Evolutionary conservation across 2,329 filamentous ascomycete genomes (phyloP), one percentile per base, ranked within the genome.

Genomic region (Aspergillus oerlinghausenensis): DNA sequence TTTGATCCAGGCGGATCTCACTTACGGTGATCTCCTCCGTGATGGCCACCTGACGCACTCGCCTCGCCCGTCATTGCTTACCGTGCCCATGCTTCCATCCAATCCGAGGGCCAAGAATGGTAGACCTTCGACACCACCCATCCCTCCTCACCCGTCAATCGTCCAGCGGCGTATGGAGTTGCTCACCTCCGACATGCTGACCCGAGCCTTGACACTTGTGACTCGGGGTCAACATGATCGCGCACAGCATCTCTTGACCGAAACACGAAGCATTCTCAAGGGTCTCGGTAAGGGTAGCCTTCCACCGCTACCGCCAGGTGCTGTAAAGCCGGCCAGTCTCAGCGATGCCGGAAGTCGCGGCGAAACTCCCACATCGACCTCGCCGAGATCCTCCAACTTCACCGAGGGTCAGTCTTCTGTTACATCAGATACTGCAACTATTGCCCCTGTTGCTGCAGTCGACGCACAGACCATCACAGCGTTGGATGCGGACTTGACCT

Each of bases 91-190:
- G 89, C 82, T 80, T 29, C 94, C 94, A 4, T 80, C 88, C 2
- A 79, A 81, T 26, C 82, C 82, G 54, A 83, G 83, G 60, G 86
- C 87, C 76, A 88, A 83, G 60, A 77, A 83, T 63, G 75, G 72
- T 50, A 71, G 80, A 58, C 75, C 83, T 55, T 58, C 74, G 55
- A 84, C 86, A 17, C 90, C 92, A 14, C 90, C 92, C 1, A 99
- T 99, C 60, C 94, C 94, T 14, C 93, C 94, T 49, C 94, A 97
- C 70, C 92, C 94, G 4, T 90, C 88, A 60, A 92, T 99, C 58
- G 93, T 99, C 6, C 94, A 99, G 76, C 85, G 94, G 43, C 88
- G 94, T 49, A 99, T 99, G 94, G 94, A 99, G 75, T 81, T 99
- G 29, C 83, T 99, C 53, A 97, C 94, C 2, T 97, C 93, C 1